Base-by-base conservation (phyloP, 2,329 filamentous ascomycete species). In the Hortaea sp. region DNA sequence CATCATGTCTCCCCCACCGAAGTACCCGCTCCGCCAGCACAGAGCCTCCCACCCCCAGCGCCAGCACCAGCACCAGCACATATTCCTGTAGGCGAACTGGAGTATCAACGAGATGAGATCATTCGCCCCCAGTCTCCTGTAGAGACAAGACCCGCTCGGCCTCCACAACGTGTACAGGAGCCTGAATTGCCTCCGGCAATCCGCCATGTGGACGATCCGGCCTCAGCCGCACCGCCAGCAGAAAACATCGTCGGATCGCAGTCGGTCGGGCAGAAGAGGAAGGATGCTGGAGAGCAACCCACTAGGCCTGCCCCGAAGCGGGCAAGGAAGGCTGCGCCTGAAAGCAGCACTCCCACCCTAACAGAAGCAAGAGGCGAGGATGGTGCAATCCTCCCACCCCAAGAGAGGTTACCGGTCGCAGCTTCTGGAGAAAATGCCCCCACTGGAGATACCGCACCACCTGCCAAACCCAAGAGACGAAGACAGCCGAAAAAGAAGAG, bases 261-360 rank as follows among this genome's bases (percentile, higher is more conserved):
- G 20, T 29, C 28, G 30, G 41, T 40, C 20, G 20, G 32, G 7
- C 42, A 47, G 12, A 52, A 52, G 42, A 34, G 48, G 35, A 45
- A 44, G 42, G 39, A 42, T 37, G 44, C 41, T 34, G 46, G 39
- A 28, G 44, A 37, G 3, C 29, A 43, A 28, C 37, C 11, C 3
- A 10, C 48, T 30, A 47, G 39, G 39, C 27, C 45, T n/a, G 49
- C 55, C 30, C 47, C 52, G 3, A 57, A 57, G 44, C 49, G 46
- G 42, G 43, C 45, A 37, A 59, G 56, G 51, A 45, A 44, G 27
- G 50, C 43, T 6, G 53, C 55, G 7, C 46, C 53, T 10, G 42
- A 53, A 30, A 58, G 51, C 40, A 57, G 55, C 47, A 49, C 49
- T 11, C 49, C 20, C 11, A 51, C 52, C 5, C 55, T 53, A 31